phyloP scores from a whole-genome alignment of 108 stramenopile genomes.

The Discostella stelligeroides region DNA sequence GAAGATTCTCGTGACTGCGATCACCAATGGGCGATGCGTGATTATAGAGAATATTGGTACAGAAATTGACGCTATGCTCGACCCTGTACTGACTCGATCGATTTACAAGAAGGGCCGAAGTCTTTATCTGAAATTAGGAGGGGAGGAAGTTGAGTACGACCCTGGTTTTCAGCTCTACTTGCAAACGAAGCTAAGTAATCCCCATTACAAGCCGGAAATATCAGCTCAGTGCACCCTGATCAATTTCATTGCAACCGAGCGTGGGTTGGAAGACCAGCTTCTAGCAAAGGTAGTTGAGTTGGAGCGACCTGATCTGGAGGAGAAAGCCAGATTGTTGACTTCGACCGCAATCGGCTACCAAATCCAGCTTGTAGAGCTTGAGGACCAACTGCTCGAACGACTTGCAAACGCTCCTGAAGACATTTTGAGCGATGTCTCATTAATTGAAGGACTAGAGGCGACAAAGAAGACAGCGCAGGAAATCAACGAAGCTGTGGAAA shows the following conservation, averaged over 20 bases:
- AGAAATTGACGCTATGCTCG: slow-evolving; percentile 90
- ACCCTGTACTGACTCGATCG: slow-evolving; percentile 86
- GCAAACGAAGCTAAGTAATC: slow-evolving; percentile 91
- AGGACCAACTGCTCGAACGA: slow-evolving; percentile 88
- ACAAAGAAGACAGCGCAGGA: slow-evolving; percentile 87
- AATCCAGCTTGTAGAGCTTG: slow-evolving; percentile 83
- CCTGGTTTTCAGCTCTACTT: slow-evolving; percentile 84
- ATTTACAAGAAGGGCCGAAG: slow-evolving; percentile 85
- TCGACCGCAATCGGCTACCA: slow-evolving; percentile 82
- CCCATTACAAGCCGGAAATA: slow-evolving; percentile 94
- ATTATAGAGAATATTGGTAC: slow-evolving; percentile 91
- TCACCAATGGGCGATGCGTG: slow-evolving; percentile 80
- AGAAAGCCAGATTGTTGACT: slow-evolving; percentile 72
- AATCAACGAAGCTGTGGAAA: slow-evolving; percentile 83
- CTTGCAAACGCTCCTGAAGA: slow-evolving; percentile 93
- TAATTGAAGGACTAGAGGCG: slow-evolving; percentile 91
- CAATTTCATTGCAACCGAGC: slow-evolving; percentile 94
- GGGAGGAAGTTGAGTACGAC: slow-evolving; percentile 92
- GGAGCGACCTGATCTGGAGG: slow-evolving; percentile 89
- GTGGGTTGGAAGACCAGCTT: slow-evolving; percentile 90
- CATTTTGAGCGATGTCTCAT: slow-evolving; percentile 86
- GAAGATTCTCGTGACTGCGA: slow-evolving; percentile 65
- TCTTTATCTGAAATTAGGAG: slow-evolving; percentile 79
- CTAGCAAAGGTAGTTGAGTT: slow-evolving; percentile 86
- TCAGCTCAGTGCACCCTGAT: slow-evolving; percentile 92